Conservation (phyloP, 78 protist genomes). For the Isochrysis galbana region DNA sequence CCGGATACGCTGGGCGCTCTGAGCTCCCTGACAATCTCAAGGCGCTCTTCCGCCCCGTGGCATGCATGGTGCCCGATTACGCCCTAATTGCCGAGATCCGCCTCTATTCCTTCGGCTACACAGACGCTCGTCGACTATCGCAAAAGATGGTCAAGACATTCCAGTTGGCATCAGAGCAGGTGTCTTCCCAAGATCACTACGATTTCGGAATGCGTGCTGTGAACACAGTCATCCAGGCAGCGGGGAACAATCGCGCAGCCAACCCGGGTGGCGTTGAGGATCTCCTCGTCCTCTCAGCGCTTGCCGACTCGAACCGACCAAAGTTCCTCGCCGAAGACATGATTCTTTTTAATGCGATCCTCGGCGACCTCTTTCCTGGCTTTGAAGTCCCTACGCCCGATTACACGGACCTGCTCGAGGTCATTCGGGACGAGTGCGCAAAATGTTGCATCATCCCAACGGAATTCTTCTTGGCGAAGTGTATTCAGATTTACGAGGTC, state of each 20-base stretch:
- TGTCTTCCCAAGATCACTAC: constrained; percentile 71
- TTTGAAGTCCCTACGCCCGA: constrained; percentile 34
- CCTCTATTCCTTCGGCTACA: constrained; percentile 77
- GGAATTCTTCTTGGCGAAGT: constrained; percentile 32
- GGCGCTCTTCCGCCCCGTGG: constrained; percentile 86
- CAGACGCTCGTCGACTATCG: constrained; percentile 43
- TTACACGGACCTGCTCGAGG: constrained; percentile 24
- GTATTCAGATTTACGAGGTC: constrained; percentile 81
- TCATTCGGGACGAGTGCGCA: not conserved
- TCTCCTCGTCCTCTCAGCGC: constrained; percentile 58
- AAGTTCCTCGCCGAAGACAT: constrained; percentile 72
- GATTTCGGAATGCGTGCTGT: constrained; percentile 92
- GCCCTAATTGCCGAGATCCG: constrained; percentile 76
- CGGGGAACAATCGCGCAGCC: constrained; percentile 74
- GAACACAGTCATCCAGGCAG: constrained; percentile 80
- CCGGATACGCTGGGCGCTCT: constrained; percentile 78
- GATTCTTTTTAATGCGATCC: constrained; percentile 64
- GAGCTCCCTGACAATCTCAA: too few species aligned
- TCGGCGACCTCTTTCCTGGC: constrained; percentile 73
- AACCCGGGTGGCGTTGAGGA: constrained; percentile 70
- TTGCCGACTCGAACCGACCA: constrained; percentile 71
- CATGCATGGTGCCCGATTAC: constrained; percentile 83
- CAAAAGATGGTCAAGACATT: constrained; percentile 71
- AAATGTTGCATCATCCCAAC: not conserved
- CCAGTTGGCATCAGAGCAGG: constrained; percentile 75